phyloP scores from a whole-genome alignment of 2,329 filamentous ascomycete species.

The Fusarium siculi region DNA sequence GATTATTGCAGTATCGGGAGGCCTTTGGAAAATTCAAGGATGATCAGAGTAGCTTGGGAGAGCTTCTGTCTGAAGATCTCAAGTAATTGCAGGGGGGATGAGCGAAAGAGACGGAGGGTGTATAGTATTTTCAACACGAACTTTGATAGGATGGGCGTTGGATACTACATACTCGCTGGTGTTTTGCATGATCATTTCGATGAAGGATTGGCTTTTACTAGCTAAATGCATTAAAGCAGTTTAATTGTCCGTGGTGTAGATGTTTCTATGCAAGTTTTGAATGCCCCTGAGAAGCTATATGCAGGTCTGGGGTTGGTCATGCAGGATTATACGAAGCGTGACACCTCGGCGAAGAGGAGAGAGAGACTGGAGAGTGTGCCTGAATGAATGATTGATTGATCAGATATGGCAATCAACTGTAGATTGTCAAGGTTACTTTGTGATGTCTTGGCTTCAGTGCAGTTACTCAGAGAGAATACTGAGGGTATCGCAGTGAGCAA shows the following conservation, averaged over 20 bases:
- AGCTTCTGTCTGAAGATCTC: constrained; percentile 46
- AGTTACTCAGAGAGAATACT: neutral
- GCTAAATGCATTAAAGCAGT: neutral
- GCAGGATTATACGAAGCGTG: neutral
- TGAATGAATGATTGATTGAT: neutral
- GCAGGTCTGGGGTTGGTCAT: neutral
- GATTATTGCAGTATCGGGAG: constrained; percentile 45
- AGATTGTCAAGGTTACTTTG: neutral
- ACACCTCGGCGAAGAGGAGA: neutral
- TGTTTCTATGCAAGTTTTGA: neutral
- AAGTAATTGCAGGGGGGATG: constrained; percentile 20
- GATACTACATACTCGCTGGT: constrained; percentile 27
- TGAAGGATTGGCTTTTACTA: neutral
- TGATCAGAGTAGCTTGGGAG: constrained; percentile 15
- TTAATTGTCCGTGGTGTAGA: neutral
- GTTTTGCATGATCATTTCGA: constrained; percentile 4
- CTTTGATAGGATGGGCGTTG: constrained; percentile 27
- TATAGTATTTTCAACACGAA: constrained; percentile 13
- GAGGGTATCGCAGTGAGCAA: neutral
- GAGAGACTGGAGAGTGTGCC: neutral
- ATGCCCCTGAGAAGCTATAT: constrained; percentile 4
- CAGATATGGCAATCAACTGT: neutral
- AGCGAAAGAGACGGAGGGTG: constrained; percentile 7
- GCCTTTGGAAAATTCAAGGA: constrained; percentile 46
- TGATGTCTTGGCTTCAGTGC: neutral